Evolutionary conservation across 352 stramenopile genomes (phyloP), one percentile per base, ranked within the genome.

Genomic region (Globisporangium recalcitrans): DNA sequence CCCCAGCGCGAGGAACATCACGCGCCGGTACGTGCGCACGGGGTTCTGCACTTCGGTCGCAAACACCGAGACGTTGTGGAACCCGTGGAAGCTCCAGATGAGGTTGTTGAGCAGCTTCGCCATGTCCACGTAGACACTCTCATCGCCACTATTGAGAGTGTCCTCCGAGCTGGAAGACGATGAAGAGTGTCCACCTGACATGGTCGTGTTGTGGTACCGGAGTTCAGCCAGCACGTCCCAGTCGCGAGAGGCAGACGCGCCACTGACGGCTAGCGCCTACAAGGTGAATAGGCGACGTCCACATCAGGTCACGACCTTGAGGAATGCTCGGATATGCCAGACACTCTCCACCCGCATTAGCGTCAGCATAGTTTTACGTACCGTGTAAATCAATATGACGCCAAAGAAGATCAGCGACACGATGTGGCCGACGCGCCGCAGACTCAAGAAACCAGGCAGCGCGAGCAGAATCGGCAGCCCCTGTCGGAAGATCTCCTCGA

Each of bases 1-100:
- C 21, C 54, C 22, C 26, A 71, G 62, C 7, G 73, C 71, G 38
- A 78, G 49, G 26, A 77, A 67, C 66, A 85, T 69, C 29, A 87
- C 74, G 7, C 69, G 69, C 3, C 68, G 62, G 61, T 82, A 88
- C 21, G 71, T 77, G 1, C 26, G 51, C 24, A 62, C 42, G 0
- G 77, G 75, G 11, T 83, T 42, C 11, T 66, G 49, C 48, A 88
- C 77, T 42, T 71, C 76, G 13, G 69, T 72, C 10, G 67, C 75
- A 44, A 84, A 80, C 26, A 84, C 72, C 6, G 77, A 82, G 29
- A 88, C 40, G 34, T 86, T 87, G 51, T 75, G 67, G 60, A 82
- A 85, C 10, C 77, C 79, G 52, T 77, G 80, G 60, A 73, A 88
- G 67, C 71, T 73, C 75, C 75, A 86, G 19, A 82, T 72, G 14